phyloP scores from a whole-genome alignment of 1,284 basidiomycete genomes.

The Boletus albobrunnescens region DNA sequence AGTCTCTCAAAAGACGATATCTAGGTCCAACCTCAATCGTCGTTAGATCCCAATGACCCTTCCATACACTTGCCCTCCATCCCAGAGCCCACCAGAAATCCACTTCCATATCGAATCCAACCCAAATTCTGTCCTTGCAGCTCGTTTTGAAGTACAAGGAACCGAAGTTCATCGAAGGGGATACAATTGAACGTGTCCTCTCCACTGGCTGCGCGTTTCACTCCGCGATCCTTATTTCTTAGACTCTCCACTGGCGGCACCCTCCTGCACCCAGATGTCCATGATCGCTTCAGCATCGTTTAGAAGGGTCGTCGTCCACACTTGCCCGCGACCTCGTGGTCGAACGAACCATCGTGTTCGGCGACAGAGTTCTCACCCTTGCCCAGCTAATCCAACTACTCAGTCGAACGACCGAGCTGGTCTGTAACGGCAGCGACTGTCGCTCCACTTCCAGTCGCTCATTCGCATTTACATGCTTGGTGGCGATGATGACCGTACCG shows the following conservation, averaged over 20 bases:
- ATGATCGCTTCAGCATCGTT: conserved; percentile 9
- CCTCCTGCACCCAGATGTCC: conserved; percentile 11
- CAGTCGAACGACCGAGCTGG: background rate
- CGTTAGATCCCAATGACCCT: too few relatives aligned
- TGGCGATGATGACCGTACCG: conserved; percentile 6
- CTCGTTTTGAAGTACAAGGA: too few relatives aligned
- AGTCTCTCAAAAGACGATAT: too few relatives aligned
- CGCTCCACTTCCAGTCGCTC: conserved; percentile 9
- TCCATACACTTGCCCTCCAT: too few relatives aligned
- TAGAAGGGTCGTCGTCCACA: background rate
- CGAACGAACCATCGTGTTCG: conserved; percentile 12
- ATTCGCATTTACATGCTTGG: conserved; percentile 16
- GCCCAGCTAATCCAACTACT: conserved; percentile 9
- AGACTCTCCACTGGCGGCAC: conserved; percentile 1
- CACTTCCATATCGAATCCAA: too few relatives aligned
- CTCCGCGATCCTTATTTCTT: conserved; percentile 4
- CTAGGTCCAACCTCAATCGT: too few relatives aligned
- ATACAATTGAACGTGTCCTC: conserved; percentile 18
- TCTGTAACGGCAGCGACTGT: conserved; percentile 11
- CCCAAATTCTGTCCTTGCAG: too few relatives aligned
- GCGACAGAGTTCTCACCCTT: conserved; percentile 3
- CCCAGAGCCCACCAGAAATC: too few relatives aligned
- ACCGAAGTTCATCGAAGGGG: too few relatives aligned
- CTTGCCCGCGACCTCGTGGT: conserved; percentile 6
- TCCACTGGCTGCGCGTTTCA: conserved; percentile 5